A percentile compares a stretch with the other conserved stretches of the same genome.
phyloP scores from a whole-genome alignment of 164 flowering plant species.

The Vitis rotundifolia region DNA sequence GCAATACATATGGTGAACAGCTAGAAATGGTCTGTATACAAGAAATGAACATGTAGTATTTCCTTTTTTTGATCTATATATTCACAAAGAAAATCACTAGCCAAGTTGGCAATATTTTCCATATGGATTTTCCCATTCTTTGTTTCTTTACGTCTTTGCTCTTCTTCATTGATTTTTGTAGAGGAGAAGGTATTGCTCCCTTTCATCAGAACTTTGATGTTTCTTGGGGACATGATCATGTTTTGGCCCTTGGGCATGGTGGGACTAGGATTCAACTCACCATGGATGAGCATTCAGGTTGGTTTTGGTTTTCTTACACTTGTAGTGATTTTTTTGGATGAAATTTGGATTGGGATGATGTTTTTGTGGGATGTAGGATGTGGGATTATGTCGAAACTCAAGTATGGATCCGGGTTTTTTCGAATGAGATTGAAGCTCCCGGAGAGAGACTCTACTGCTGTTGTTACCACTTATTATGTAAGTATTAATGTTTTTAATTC shows the following conservation, averaged over 20 bases:
- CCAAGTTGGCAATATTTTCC: too few relatives aligned
- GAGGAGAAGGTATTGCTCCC: too few relatives aligned
- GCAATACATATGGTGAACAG: too few relatives aligned
- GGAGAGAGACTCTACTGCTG: conserved; percentile 42
- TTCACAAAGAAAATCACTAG: too few relatives aligned
- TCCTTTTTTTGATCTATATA: too few relatives aligned
- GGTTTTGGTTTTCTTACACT: neutral
- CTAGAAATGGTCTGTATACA: too few relatives aligned
- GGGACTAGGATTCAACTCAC: conserved; percentile 45
- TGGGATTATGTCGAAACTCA: conserved; percentile 52
- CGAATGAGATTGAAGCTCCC: conserved; percentile 54
- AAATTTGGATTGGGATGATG: too few relatives aligned
- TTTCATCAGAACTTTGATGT: conserved; percentile 41
- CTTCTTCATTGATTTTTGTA: too few relatives aligned
- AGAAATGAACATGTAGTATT: too few relatives aligned
- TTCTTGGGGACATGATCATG: conserved; percentile 42
- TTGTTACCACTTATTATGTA: conserved; percentile 65
- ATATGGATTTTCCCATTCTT: too few relatives aligned
- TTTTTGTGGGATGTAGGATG: conserved; percentile 34
- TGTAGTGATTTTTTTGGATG: too few relatives aligned
- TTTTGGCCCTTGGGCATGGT: conserved; percentile 10
- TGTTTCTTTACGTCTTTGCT: too few relatives aligned
- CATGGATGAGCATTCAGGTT: conserved; percentile 44
- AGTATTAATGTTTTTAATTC: neutral
- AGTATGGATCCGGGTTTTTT: conserved; percentile 54